These are phyloP conservation scores for Phytophthora colocasiae DNA, from an alignment of 352 stramenopile species.

Conservation along the genomic window DNA sequence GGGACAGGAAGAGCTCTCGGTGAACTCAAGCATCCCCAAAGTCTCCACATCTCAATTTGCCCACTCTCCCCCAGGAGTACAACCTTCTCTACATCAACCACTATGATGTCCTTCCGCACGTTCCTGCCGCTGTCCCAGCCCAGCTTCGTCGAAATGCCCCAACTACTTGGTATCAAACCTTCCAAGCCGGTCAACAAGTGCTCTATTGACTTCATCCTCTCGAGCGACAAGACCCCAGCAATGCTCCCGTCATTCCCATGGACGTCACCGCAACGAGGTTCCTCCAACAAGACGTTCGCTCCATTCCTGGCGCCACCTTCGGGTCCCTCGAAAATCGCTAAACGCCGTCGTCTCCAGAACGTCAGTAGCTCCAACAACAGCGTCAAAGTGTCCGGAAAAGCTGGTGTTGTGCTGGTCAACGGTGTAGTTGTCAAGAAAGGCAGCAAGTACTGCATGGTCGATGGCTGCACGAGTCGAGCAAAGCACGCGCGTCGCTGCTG, in stretches of 20 bases:
- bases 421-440: conserved; percentile 50
- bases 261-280: conserved; percentile 40
- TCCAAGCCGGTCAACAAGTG: conserved; percentile 52
- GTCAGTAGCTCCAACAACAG: conserved; percentile 36
- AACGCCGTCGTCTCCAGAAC: conserved; percentile 37
- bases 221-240: conserved; percentile 27
- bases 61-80: conserved; percentile 42
- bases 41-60: conserved; percentile 45
- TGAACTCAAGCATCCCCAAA: conserved; percentile 28
- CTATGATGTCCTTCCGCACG: conserved; percentile 48
- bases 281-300: conserved; percentile 47
- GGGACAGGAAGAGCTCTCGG: conserved; percentile 37
- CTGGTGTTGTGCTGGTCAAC: conserved; percentile 25
- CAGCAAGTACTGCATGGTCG: conserved; percentile 64
- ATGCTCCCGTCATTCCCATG: conserved; percentile 34
- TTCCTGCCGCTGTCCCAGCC: conserved; percentile 47
- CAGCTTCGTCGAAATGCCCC: conserved; percentile 47
- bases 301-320: conserved; percentile 37
- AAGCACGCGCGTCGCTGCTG: conserved; percentile 63
- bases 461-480: conserved; percentile 58
- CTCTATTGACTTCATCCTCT: conserved; percentile 65
- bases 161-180: conserved; percentile 41
- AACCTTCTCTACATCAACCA: conserved; percentile 30
- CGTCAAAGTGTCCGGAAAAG: conserved; percentile 37
- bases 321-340: conserved; percentile 40